Base-by-base conservation (phyloP, 2,329 filamentous ascomycete genomes). In the Cordyceps militaris region DNA sequence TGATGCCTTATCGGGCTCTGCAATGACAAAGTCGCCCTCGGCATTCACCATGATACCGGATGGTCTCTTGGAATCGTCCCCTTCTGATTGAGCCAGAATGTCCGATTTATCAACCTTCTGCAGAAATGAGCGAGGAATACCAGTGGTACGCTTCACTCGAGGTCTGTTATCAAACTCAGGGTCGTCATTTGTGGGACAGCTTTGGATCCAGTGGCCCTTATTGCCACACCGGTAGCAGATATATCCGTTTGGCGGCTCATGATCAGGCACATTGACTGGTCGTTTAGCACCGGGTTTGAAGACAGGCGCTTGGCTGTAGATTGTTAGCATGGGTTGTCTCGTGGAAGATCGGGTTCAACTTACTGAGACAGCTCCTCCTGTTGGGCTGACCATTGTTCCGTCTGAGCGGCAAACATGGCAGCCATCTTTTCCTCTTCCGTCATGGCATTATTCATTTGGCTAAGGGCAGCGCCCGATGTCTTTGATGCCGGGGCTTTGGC, bases 191-290 rank as follows among this genome's bases (percentile, higher is more conserved):
- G 93, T 99, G 7, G 94, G 94, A 68, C 94, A 99, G 54, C 90
- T 84, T 74, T 97, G 93, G 62, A 99, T 99, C 93, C 93, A 99
- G 72, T 99, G 94, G n/a, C 92, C 94, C 75, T 97, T 97, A 72
- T 97, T 88, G 61, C 91, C 89, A 73, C 94, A 99, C 51, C 94
- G 87, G 70, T 97, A 96, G 75, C 94, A 99, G 61, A 97, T 87
- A 72, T 99, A 99, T 55, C 92, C 92, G 55, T 89, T 88, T 1
- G 94, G 94, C 2, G 94, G 92, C 47, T 94, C 91, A 68, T 96
- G 92, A 65, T 96, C 92, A 4, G 94, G 94, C 28, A 96, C 88
- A 63, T 89, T 89, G 58, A 82, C 79, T 4, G 83, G 80, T 63
- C 85, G 80, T 67, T 94, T 94, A 49, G 73, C 69, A 13, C 82